Conservation (phyloP, 2,329 filamentous ascomycete species). For the Beauveria pseudobassiana region DNA sequence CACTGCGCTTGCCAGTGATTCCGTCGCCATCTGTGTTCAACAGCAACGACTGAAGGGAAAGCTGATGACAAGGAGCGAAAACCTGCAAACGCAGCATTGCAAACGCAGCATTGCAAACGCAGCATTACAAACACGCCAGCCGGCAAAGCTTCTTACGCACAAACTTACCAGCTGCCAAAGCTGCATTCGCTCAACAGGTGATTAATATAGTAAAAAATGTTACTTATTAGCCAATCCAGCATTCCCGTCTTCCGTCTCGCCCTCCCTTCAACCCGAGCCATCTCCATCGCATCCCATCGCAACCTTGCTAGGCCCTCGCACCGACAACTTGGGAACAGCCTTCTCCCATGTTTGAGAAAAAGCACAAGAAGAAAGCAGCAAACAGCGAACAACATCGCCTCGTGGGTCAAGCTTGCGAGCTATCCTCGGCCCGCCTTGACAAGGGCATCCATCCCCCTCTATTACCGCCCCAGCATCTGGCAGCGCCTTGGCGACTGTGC, state of each 20-base stretch:
- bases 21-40: not conserved
- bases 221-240: not conserved
- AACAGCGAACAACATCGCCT: not conserved
- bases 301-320: not conserved
- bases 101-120: not conserved
- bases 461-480: not conserved
- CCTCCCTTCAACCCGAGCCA: not conserved
- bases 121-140: not conserved
- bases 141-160: not conserved
- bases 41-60: not conserved
- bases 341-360: not conserved
- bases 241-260: not conserved
- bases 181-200: not conserved
- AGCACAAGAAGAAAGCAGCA: not conserved
- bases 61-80: not conserved
- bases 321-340: not conserved
- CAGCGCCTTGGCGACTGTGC: slow-evolving; percentile 5
- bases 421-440: slow-evolving; percentile 1
- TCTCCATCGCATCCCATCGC: not conserved
- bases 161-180: not conserved
- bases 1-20: not conserved
- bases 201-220: not conserved
- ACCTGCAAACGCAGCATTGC: not conserved
- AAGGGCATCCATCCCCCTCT: not conserved
- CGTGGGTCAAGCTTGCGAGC: not conserved